Evolutionary conservation across 805 yeast species (phyloP).

Genomic region (Cyberlindnera misumaiensis): DNA sequence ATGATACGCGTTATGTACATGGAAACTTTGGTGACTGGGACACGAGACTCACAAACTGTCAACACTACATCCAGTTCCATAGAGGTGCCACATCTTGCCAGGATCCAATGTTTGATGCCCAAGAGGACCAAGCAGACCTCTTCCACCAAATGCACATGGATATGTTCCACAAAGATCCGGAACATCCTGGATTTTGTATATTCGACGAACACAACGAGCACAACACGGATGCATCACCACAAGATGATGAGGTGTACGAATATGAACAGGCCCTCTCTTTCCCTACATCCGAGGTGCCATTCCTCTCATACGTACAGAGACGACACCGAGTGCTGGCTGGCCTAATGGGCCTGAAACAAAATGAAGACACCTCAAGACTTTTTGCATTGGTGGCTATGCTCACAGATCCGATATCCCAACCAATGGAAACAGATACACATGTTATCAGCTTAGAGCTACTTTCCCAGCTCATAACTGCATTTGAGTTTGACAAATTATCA

Average conservation of each 20-base stretch:
- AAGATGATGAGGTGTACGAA: conserved; percentile 10
- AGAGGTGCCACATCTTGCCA: conserved; percentile 3
- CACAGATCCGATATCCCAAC: conserved; percentile 65
- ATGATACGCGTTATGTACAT: too few relatives aligned
- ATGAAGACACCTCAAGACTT: conserved; percentile 9
- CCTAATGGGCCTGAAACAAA: conserved; percentile 19
- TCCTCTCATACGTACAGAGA: conserved; percentile 21
- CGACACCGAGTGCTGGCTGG: conserved; percentile 27
- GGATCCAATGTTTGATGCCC: not conserved
- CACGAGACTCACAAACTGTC: conserved; percentile 9
- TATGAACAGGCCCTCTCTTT: conserved; percentile 25
- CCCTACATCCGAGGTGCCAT: conserved; percentile 21
- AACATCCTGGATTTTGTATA: conserved; percentile 11
- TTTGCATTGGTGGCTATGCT: conserved; percentile 29
- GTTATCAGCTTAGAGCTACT: conserved; percentile 51
- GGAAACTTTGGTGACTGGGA: conserved; percentile 9
- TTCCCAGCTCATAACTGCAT: conserved; percentile 39
- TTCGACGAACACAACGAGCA: not conserved
- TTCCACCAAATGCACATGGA: conserved; percentile 6
- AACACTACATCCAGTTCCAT: conserved; percentile 8
- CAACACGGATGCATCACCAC: not conserved
- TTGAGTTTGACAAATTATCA: conserved; percentile 23
- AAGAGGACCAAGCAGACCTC: not conserved
- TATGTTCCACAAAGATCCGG: conserved; percentile 5
- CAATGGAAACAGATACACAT: conserved; percentile 48